phyloP scores from a whole-genome alignment of 2,329 filamentous ascomycete species.

The Massarina eburnea region DNA sequence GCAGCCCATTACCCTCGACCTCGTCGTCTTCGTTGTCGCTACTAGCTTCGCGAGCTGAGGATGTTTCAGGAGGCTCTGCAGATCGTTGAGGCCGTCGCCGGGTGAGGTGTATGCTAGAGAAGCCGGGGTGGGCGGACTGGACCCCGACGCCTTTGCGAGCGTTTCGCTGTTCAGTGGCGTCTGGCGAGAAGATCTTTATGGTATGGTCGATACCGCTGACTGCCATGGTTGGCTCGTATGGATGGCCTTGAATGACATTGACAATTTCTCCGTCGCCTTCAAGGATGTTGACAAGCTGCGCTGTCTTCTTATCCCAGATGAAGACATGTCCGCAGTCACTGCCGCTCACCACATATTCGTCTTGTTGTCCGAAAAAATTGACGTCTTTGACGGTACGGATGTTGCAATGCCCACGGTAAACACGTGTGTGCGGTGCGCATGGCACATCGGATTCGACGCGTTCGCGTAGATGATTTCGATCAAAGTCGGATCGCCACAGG shows the following conservation, averaged over 20 bases:
- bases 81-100: constrained; percentile 15
- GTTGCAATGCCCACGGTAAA: constrained; percentile 67
- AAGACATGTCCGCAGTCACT: constrained; percentile 68
- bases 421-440: constrained; percentile 58
- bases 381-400: constrained; percentile 69
- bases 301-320: constrained; percentile 67
- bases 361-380: constrained; percentile 67
- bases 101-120: constrained; percentile 44
- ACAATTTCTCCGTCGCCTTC: constrained; percentile 70
- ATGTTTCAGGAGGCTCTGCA: constrained; percentile 7
- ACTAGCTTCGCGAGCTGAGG: constrained; percentile 10
- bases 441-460: constrained; percentile 58
- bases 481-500: constrained; percentile 54
- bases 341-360: constrained; percentile 69
- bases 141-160: constrained; percentile 62
- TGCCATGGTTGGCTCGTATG: constrained; percentile 67
- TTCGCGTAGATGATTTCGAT: constrained; percentile 50
- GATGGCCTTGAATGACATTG: constrained; percentile 69
- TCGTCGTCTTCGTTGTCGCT: constrained; percentile 29
- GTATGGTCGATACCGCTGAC: constrained; percentile 69
- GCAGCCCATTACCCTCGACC: constrained; percentile 50
- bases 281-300: constrained; percentile 64
- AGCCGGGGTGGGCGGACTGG: constrained; percentile 48
- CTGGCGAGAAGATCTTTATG: constrained; percentile 68
- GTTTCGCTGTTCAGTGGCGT: constrained; percentile 58